Conservation (phyloP, 306 rosid genomes). For the apple (Malus domestica) region DNA sequence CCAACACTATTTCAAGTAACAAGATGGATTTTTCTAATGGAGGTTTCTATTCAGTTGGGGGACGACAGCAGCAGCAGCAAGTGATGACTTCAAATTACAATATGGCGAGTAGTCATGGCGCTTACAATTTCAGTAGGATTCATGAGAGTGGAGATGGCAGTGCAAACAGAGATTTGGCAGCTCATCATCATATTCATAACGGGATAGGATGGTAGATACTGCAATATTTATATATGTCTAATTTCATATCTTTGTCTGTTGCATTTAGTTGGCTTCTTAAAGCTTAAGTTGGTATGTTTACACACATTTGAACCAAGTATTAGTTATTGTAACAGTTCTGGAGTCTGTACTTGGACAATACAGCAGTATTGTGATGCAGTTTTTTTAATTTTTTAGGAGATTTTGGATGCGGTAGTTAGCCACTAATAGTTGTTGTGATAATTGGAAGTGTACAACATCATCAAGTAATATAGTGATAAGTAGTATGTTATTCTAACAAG, state of each 20-base stretch:
- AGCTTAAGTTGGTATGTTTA: background rate
- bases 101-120: conserved; percentile 4
- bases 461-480: too few species aligned
- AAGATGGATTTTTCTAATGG: conserved; percentile 30
- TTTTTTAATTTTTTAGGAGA: background rate
- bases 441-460: too few species aligned
- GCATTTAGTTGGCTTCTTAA: background rate
- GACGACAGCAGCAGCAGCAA: conserved; percentile 6
- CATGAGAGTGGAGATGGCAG: conserved; percentile 32
- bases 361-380: background rate
- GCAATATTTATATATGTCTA: background rate
- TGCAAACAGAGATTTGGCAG: conserved; percentile 35
- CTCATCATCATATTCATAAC: conserved; percentile 39
- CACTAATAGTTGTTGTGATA: too few species aligned
- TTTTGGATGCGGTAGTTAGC: too few species aligned
- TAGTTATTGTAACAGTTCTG: background rate
- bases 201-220: conserved; percentile 54
- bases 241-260: background rate
- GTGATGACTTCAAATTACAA: background rate
- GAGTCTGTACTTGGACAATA: background rate
- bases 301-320: background rate
- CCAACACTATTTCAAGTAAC: background rate
- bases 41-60: conserved; percentile 39
- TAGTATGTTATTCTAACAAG: too few species aligned
- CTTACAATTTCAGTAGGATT: conserved; percentile 12